Percentiles rank a stretch among this genome's conserved stretches.
These are phyloP conservation scores for Corchorus olitorius DNA, from an alignment of 345 rosid species.

Conservation along the genomic window DNA sequence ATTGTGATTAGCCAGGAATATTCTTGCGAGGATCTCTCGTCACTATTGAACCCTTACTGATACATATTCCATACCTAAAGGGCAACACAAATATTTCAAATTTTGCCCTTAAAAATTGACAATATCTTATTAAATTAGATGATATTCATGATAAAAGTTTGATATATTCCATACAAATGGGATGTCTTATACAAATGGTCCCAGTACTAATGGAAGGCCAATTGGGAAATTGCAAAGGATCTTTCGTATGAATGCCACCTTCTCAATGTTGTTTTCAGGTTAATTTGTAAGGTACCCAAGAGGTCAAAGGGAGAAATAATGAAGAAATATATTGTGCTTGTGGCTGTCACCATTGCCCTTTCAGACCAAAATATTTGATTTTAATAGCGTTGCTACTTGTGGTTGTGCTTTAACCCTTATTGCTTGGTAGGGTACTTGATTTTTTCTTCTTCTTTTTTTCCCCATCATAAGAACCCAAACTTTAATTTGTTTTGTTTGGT, in stretches of 20 bases:
- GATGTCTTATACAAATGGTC: not conserved
- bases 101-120: not conserved
- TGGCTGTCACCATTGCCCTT: not conserved
- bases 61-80: not conserved
- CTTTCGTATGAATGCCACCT: not conserved
- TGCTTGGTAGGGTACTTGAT: slow-evolving; percentile 2
- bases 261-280: not conserved
- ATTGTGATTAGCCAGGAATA: not conserved
- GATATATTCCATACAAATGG: slow-evolving; percentile 12
- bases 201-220: not conserved
- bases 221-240: not conserved
- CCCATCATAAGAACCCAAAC: not conserved
- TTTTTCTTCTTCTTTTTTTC: not conserved
- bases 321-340: not conserved
- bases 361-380: not conserved
- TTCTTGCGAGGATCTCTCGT: not conserved
- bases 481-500: not conserved
- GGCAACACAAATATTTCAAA: not conserved
- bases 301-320: slow-evolving; percentile 21
- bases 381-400: not conserved
- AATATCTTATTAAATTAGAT: not conserved
- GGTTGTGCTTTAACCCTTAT: slow-evolving; percentile 9
- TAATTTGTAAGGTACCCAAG: slow-evolving; percentile 19
- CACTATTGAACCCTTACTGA: not conserved
- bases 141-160: not conserved